Conservation (phyloP, 495 filamentous ascomycete species). For the Aspergillus conjunctus region DNA sequence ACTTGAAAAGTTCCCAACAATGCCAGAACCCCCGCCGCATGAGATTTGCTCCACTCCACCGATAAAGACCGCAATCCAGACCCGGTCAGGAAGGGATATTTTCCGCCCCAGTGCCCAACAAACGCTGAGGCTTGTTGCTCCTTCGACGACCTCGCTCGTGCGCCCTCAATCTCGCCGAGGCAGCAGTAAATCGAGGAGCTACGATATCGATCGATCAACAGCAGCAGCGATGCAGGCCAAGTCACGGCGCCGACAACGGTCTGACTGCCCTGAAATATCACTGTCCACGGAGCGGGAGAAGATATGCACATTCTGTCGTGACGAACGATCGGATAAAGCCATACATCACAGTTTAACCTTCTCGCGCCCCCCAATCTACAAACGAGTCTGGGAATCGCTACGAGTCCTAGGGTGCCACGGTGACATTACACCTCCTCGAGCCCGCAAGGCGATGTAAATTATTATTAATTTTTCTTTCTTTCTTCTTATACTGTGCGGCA, state of each 20-base stretch:
- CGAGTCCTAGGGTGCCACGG: conserved; percentile 32
- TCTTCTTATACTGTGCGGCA: not conserved
- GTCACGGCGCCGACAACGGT: conserved; percentile 40
- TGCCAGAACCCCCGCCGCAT: conserved; percentile 30
- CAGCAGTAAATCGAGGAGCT: conserved; percentile 28
- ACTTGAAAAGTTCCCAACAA: conserved; percentile 39
- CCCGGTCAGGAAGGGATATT: conserved; percentile 35
- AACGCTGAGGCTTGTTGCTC: conserved; percentile 43
- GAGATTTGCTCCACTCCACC: conserved; percentile 13
- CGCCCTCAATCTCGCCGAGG: conserved; percentile 35
- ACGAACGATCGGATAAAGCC: conserved; percentile 36
- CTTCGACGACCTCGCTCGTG: conserved; percentile 43
- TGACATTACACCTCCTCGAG: conserved; percentile 20
- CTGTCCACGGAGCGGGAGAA: conserved; percentile 27
- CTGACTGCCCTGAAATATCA: conserved; percentile 30
- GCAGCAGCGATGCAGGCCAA: conserved; percentile 46
- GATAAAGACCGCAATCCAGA: conserved; percentile 18
- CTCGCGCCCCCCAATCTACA: conserved; percentile 29
- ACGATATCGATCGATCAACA: conserved; percentile 41
- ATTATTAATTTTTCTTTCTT: not conserved
- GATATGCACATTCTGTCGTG: conserved; percentile 40
- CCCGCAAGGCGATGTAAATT: conserved; percentile 23
- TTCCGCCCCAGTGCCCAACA: conserved; percentile 34
- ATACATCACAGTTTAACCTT: conserved; percentile 27
- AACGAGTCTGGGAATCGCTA: conserved; percentile 36